phyloP scores from a whole-genome alignment of 2,329 filamentous ascomycete genomes.

The Beauveria asiatica region DNA sequence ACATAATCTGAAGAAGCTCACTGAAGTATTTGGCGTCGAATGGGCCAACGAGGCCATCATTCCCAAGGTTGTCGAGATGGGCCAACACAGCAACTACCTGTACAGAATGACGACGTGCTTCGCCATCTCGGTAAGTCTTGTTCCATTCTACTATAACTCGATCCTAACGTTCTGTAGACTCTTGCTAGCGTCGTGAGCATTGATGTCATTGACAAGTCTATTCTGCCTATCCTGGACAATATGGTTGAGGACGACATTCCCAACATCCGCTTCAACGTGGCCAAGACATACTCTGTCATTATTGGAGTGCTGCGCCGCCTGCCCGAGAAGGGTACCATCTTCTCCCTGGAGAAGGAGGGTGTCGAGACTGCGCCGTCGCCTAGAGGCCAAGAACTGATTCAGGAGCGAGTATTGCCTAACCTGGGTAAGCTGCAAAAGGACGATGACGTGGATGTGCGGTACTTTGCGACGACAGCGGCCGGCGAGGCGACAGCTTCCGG shows the following conservation, averaged over 20 bases:
- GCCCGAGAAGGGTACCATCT: conserved; percentile 79
- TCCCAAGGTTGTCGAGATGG: conserved; percentile 98
- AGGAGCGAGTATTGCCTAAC: conserved; percentile 78
- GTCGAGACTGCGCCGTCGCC: conserved; percentile 54
- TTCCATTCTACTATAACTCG: background rate
- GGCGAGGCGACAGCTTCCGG: conserved; percentile 42
- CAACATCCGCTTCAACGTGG: conserved; percentile 99
- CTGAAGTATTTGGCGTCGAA: conserved; percentile 95
- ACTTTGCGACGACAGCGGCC: conserved; percentile 88
- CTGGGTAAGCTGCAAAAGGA: conserved; percentile 94
- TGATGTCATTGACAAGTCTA: conserved; percentile 84
- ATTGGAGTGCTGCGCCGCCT: conserved; percentile 88
- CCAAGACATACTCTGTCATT: conserved; percentile 88
- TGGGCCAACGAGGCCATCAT: conserved; percentile 98
- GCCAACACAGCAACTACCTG: conserved; percentile 94
- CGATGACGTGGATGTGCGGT: conserved; percentile 95
- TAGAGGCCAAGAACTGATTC: conserved; percentile 69
- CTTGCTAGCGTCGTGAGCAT: conserved; percentile 87
- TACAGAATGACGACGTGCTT: conserved; percentile 99
- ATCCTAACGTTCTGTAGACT: conserved; percentile 50
- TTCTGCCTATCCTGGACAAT: conserved; percentile 92
- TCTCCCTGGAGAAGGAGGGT: conserved; percentile 74
- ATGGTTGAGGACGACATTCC: conserved; percentile 91
- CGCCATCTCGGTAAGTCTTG: conserved; percentile 76
- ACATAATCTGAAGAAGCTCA: conserved; percentile 95